Evolutionary conservation across 2,329 filamentous ascomycete genomes (phyloP).

Genomic region (Stemphylium beticola): DNA sequence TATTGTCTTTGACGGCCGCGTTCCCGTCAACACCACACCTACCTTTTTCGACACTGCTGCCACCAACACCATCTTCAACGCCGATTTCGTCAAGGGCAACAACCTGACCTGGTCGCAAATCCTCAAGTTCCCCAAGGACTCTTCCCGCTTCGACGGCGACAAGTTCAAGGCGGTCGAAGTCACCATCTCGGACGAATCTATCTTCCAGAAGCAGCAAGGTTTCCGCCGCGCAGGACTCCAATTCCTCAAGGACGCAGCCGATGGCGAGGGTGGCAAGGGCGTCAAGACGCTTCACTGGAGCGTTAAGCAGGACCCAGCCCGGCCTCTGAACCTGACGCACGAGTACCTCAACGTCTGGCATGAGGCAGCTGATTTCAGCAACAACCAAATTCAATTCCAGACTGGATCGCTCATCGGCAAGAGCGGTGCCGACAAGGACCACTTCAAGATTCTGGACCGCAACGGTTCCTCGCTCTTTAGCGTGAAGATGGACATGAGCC

Average conservation of each 20-base stretch:
- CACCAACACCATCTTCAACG: constrained; percentile 56
- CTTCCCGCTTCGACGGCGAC: constrained; percentile 56
- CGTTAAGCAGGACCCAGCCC: constrained; percentile 59
- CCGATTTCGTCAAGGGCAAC: constrained; percentile 60
- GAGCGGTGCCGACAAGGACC: constrained; percentile 53
- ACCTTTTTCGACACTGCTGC: constrained; percentile 42
- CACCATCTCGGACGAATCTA: constrained; percentile 64
- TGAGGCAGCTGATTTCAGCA: constrained; percentile 49
- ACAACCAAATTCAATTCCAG: constrained; percentile 58
- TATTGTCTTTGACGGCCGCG: constrained; percentile 47
- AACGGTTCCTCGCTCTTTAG: constrained; percentile 54
- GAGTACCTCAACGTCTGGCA: constrained; percentile 61
- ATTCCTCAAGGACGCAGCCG: constrained; percentile 58
- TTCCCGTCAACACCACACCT: constrained; percentile 33
- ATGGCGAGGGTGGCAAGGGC: constrained; percentile 60
- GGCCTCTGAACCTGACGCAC: constrained; percentile 64
- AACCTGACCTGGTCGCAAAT: constrained; percentile 60
- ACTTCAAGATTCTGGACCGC: constrained; percentile 50
- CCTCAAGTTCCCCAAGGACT: constrained; percentile 55
- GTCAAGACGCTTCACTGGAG: constrained; percentile 69
- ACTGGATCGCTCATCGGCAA: constrained; percentile 59
- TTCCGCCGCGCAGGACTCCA: constrained; percentile 67
- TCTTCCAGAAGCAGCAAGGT: constrained; percentile 65
- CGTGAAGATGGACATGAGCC: constrained; percentile 56
- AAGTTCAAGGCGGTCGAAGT: constrained; percentile 58